These are phyloP conservation scores for Madurella mycetomatis DNA, from an alignment of 2,329 filamentous ascomycete species.

Conservation along the genomic window DNA sequence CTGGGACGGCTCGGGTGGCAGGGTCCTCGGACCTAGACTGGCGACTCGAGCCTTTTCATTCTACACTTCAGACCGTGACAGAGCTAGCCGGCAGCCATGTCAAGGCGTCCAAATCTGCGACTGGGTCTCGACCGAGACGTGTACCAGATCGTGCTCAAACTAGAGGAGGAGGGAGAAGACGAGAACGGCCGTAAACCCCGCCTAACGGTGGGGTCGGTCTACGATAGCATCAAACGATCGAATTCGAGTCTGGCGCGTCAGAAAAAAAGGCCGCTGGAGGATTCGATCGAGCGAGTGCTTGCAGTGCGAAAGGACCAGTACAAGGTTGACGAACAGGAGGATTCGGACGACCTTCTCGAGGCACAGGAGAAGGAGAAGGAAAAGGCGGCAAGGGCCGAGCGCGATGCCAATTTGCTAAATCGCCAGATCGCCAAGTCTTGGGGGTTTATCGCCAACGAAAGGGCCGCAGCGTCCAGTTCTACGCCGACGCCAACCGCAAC, in stretches of 20 bases:
- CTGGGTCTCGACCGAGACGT: slow-evolving; percentile 63
- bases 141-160: slow-evolving; percentile 73
- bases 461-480: background rate
- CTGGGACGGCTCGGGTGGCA: too few relatives aligned
- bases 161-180: slow-evolving; percentile 54
- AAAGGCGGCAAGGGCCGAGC: slow-evolving; percentile 23
- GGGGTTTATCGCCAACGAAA: slow-evolving; percentile 32
- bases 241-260: slow-evolving; percentile 82
- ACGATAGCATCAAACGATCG: slow-evolving; percentile 75
- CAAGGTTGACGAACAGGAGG: slow-evolving; percentile 51
- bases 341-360: slow-evolving; percentile 40
- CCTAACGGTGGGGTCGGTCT: slow-evolving; percentile 60
- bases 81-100: slow-evolving; percentile 5
- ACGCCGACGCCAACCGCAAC: background rate
- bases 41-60: too few relatives aligned
- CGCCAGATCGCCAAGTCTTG: slow-evolving; percentile 40
- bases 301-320: slow-evolving; percentile 64
- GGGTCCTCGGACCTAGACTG: too few relatives aligned
- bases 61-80: too few relatives aligned
- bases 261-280: slow-evolving; percentile 76
- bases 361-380: slow-evolving; percentile 24
- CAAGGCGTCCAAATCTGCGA: slow-evolving; percentile 10
- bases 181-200: slow-evolving; percentile 15
- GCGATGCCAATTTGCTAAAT: slow-evolving; percentile 35
- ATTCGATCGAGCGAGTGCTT: slow-evolving; percentile 78